phyloP scores from a whole-genome alignment of 768 basidiomycete genomes.

The Coprinopsis strossmayeri region DNA sequence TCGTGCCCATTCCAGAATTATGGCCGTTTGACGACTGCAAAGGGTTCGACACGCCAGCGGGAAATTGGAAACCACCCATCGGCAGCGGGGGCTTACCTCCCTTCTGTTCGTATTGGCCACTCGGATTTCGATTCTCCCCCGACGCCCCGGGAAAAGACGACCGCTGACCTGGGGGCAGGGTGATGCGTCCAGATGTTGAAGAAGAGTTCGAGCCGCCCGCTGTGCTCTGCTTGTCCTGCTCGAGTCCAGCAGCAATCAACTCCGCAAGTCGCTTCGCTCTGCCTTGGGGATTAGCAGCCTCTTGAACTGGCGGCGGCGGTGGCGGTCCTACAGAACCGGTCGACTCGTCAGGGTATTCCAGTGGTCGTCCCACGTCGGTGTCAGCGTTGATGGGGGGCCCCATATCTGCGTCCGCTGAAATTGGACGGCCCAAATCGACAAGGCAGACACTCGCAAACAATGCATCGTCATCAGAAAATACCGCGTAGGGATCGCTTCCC shows the following conservation, averaged over 20 bases:
- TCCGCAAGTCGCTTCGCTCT: constrained; percentile 5
- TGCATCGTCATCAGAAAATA: constrained; percentile 62
- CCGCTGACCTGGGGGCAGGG: constrained; percentile 15
- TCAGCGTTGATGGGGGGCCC: constrained; percentile 38
- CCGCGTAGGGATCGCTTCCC: constrained; percentile 37
- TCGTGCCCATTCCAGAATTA: constrained; percentile 20
- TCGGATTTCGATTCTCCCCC: constrained; percentile 15
- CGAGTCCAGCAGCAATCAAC: constrained; percentile 7
- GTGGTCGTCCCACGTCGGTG: constrained; percentile 26
- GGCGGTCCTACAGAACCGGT: constrained; percentile 6
- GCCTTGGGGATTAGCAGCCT: background rate
- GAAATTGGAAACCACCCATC: constrained; percentile 45
- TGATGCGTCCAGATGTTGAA: background rate
- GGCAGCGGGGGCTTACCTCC: constrained; percentile 25
- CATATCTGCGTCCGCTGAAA: constrained; percentile 32
- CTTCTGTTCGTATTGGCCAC: constrained; percentile 3
- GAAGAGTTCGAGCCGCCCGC: background rate
- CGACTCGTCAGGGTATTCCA: constrained; percentile 38
- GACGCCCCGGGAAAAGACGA: constrained; percentile 10
- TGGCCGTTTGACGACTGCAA: constrained; percentile 5
- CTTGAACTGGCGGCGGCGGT: background rate
- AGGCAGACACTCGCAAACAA: constrained; percentile 55
- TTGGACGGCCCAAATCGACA: constrained; percentile 36
- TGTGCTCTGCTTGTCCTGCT: constrained; percentile 1
- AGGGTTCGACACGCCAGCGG: constrained; percentile 28